Base-by-base conservation (phyloP, 1,284 basidiomycete genomes). In the Fomitiporia mediterranea region DNA sequence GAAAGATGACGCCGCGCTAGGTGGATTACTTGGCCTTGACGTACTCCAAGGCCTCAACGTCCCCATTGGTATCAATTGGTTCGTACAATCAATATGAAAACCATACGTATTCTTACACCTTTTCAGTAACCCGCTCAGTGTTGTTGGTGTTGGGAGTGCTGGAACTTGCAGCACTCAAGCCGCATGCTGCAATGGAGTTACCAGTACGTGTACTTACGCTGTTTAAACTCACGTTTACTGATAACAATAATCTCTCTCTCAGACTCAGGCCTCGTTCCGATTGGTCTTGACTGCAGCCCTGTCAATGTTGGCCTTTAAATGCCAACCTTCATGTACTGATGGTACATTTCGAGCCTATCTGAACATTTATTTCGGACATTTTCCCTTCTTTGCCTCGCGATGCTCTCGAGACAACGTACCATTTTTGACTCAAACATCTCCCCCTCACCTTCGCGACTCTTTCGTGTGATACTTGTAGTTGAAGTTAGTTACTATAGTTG, bases 241-340 rank as follows among this genome's bases (percentile, higher is more conserved):
- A 52, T 21, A 21, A 17, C 39, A 40, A 7, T 9, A 40, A n/a
- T 5, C 2, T 40, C 21, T 40, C 17, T 43, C 21, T 8, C n/a
- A 40, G 39, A 40, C 39, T 8, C n/a, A 8, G 25, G 30, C 15
- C 25, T 27, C 40, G 37, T 59, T 13, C 48, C 48, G 6, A 47
- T 59, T 49, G 57, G 57, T 9, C 23, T 59, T 38, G 44, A 35
- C 28, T 59, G 53, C 40, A 34, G 23, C 5, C 57, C 57, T 15
- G 35, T 59, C 21, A 42, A 35, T 34, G 53, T 59, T 15, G 25
- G 25, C 28, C 44, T 47, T 3, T 47, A n/a, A 27, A n/a, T 4
- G 9, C 44, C 13, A 17, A 8, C 6, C 17, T 43, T 43, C 17
- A 23, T 8, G 7, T 17, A 8, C 23, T 5, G 17, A 43, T 5